Base-by-base conservation (phyloP, 73 alveolate genomes). In the Paramecium pentaurelia region DNA sequence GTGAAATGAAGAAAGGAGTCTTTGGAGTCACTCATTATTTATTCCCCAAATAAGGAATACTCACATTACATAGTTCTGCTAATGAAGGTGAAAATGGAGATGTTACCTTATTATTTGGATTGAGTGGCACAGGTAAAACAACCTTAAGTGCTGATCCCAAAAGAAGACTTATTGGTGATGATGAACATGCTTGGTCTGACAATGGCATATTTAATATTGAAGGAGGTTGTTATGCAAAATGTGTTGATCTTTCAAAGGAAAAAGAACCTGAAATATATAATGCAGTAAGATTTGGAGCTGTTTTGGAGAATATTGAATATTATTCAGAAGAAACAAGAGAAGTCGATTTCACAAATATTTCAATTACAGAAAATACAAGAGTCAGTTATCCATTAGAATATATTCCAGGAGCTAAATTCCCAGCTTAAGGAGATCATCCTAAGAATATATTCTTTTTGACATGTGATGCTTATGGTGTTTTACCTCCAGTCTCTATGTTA, bases 221-320 rank as follows among this genome's bases (percentile, higher is more conserved):
- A 92, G 99, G 99, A 49, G 99, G 99, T 12, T 98, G 99, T 97
- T 98, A 98, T 84, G 99, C 99, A 34, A 97, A 97, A 94, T 84
- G 96, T 95, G 88, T 95, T 34, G 93, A 92, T 83, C 94, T 97
- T 16, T 27, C 96, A n/a, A 71, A 86, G 87, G 98, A 96, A 64
- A 98, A 94, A 90, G 99, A 98, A 94, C 99, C 99, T 6, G 99
- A 98, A 87, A 97, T 98, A 77, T 98, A 91, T 84, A 95, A 95
- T 80, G 99, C 99, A 84, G 92, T 97, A 42, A 95, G 77, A 85
- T 96, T 96, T 77, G 99, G 99, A 14, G 90, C 99, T 3, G 93
- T 97, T 54, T 86, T 97, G 36, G 99, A 97, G 90, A 96, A 96
- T 51, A 96, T 95, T 68, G 84, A 49, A 58, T 96, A 75, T 93